Evolutionary conservation across 2,329 filamentous ascomycete species (phyloP).

Genomic region (Fusarium newnesense): DNA sequence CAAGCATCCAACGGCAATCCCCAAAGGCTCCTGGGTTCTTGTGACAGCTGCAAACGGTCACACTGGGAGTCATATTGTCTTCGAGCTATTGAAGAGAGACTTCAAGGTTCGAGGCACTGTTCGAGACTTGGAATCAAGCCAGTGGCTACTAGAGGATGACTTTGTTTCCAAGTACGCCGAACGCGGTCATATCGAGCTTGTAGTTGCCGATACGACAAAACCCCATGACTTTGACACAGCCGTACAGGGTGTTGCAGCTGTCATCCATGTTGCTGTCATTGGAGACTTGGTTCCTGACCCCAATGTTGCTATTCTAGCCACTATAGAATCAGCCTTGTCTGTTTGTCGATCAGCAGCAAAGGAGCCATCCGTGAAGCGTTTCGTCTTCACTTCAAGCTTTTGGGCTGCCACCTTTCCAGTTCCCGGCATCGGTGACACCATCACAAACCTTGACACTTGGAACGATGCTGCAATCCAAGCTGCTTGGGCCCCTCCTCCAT

Average conservation of each 20-base stretch:
- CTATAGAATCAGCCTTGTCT: constrained; percentile 18
- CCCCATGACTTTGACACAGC: constrained; percentile 25
- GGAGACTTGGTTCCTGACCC: constrained; percentile 23
- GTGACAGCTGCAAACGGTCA: constrained; percentile 32
- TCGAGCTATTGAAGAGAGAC: constrained; percentile 22
- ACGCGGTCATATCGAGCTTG: constrained; percentile 12
- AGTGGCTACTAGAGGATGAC: constrained; percentile 25
- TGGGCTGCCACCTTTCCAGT: constrained; percentile 21
- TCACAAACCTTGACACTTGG: constrained; percentile 29
- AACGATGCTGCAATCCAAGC: constrained; percentile 18
- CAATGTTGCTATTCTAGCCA: constrained; percentile 19
- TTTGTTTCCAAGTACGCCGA: constrained; percentile 1
- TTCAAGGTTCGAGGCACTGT: constrained; percentile 36
- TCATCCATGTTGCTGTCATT: constrained; percentile 34
- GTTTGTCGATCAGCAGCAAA: constrained; percentile 26
- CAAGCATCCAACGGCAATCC: neutral
- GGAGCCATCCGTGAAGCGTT: constrained; percentile 17
- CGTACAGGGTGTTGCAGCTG: constrained; percentile 21
- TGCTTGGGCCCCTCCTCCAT: constrained; percentile 33
- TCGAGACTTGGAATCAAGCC: constrained; percentile 6
- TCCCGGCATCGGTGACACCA: neutral
- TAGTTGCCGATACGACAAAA: constrained; percentile 22
- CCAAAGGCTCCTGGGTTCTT: constrained; percentile 26
- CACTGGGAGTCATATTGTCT: constrained; percentile 27
- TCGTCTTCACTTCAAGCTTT: constrained; percentile 37